Base-by-base conservation (phyloP, 345 rosid species). In the Rubroshorea leprosula region DNA sequence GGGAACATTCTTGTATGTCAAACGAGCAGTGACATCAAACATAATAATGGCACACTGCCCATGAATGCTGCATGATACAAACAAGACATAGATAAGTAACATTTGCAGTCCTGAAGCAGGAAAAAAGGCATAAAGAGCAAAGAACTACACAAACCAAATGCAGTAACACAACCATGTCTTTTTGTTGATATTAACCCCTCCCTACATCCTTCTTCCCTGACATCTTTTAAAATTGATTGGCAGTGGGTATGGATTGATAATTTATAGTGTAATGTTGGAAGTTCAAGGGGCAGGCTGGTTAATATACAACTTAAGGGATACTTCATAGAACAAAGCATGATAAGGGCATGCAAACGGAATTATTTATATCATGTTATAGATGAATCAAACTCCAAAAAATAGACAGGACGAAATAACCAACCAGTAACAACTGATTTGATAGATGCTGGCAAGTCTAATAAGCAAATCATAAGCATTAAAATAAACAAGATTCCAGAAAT, bases 1-100 rank as follows among this genome's bases (percentile, higher is more conserved):
- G 4, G 97, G 97, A n/a, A 93, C 96, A 74, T 93, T 93, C 81
- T 93, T 93, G 75, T 93, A 93, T 0, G 97, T 93, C 72, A 93
- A 71, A 24, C 99, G 77, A 13, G 99, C 97, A 14, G 99, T 92
- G 38, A 92, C 99, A 52, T 92, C 99, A 55, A 92, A 92, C 99
- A 92, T 92, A 21, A 92, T 89, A 6, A 92, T 83, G 0, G 99
- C 99, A 79, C 99, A 93, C 44, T 93, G 94, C 51, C 99, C 99
- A 64, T 93, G 99, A 67, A 93, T 93, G 74, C 99, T 93, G 83
- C 81, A 74, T 26, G 10, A 54, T 44, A 49, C 5, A 49, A 16
- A 35, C 3, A 35, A 6, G 12, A 35, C 9, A 10, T 6, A 2
- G 41, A 13, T 8, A 35, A 13, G 9, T 2, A 35, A 35, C 12